Evolutionary conservation across 192 early-diverging fungal genomes (phyloP), one percentile per base, ranked within the genome.

Genomic region (Dissophora globulifera): DNA sequence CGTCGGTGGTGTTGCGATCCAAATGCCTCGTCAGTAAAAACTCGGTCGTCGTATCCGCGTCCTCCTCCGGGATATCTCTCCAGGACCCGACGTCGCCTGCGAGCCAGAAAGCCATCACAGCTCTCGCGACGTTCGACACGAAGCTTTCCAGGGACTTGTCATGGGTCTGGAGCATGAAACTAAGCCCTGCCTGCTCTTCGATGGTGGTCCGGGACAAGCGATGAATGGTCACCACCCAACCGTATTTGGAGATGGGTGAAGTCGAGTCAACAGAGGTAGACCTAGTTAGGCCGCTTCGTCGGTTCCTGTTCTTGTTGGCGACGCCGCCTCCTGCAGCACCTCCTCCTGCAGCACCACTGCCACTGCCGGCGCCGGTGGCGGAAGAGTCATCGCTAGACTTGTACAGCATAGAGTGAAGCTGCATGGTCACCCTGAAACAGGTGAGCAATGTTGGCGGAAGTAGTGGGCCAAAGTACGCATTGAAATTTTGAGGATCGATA

Each of bases 211-310:
- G 66, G 20, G 72, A 67, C 17, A 76, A 40, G 0, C 72, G 72
- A 33, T 76, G 72, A 9, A 76, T 76, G 0, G 72, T 76, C 64
- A 76, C 58, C 7, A 76, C 58, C 72, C 72, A 76, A 5, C 72
- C 72, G 32, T 76, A 76, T 26, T 67, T 76, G 9, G 72, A 67
- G 38, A 76, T 76, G n/a, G 33, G 57, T 16, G 72, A 57, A 17
- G 57, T 41, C 13, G 62, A 20, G 48, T 66, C 62, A n/a, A 66
- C 56, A 13, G 63, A 76, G 16, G 58, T 76, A 1, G 72, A 76
- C 5, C 64, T 49, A 16, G 63, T 66, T 35, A 60, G 16, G 26
- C 15, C 35, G 17, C 64, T 66, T 26, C 57, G 40, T 13, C 72
- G 69, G 20, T 26, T 40, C 23, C 26, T 64, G 51, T 29, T 64